Base-by-base conservation (phyloP, 768 basidiomycete species). In the Leccinum pellstonianum region DNA sequence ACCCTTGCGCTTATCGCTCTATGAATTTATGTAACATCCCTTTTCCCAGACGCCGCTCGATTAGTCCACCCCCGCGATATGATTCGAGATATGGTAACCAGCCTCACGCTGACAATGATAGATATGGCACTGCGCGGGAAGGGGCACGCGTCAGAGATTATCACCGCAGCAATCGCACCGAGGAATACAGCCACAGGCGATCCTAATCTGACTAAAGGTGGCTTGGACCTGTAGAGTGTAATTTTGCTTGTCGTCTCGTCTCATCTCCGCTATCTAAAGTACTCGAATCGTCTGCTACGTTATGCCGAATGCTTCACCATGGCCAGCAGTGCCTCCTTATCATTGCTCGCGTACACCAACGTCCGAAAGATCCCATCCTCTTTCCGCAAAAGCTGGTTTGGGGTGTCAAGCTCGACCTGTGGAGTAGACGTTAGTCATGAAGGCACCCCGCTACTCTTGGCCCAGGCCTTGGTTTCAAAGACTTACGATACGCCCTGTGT, bases 1-100 rank as follows among this genome's bases (percentile, higher is more conserved):
- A 47, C 52, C 17, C 27, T 43, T 60, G 4, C 55, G 60, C 21
- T 48, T n/a, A 2, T 25, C 4, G 12, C 3, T 17, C 0, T 21
- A 2, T 23, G 4, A n/a, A 15, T 19, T 61, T 23, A 60, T 49
- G 4, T 10, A 38, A 56, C 25, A 49, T 25, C 19, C 43, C 54
- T 19, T 55, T 23, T 25, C 60, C 29, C 60, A 88, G 88, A 58
- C 86, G 90, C 65, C 86, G 90, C 55, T 92, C 90, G 35, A 80
- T 84, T 66, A 91, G 90, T 66, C 83, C 83, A 60, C 80, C 82
- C 61, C 75, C 81, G 58, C 78, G 84, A 47, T 76, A 83, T 52
- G 67, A 72, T 23, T 72, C 76, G 54, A 87, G 86, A 72, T 85
- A 87, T 53, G 71, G 76, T 43, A 85, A 86, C 66, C 68, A 80